Base-by-base conservation (phyloP, 2,329 filamentous ascomycete genomes). In the Penicillium sp. region DNA sequence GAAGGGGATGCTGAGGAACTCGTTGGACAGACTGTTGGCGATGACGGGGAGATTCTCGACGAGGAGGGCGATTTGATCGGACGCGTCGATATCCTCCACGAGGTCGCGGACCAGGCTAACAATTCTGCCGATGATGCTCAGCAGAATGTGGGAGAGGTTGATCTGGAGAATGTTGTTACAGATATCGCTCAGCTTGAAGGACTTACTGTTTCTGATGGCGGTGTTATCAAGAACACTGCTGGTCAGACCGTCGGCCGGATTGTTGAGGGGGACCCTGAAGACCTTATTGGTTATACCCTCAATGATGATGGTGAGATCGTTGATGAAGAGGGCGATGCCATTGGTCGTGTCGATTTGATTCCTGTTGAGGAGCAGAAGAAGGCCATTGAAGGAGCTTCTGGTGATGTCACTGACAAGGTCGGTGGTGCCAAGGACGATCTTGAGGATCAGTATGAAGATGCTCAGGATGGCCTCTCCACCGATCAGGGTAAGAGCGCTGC, bases 201-300 rank as follows among this genome's bases (percentile, higher is more conserved):
- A 10, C 60, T 74, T 4, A 65, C 72, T 44, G 80, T 84, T 27
- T 73, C 81, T 41, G 78, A 81, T 48, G 81, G 82, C 27, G 83
- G 82, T 34, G 69, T 77, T 32, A 77, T 85, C 60, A 72, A 78
- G 60, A 78, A 83, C 40, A 61, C 70, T 23, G 66, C 72, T 46
- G 75, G 73, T 31, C 68, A 75, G 37, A 60, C 66, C 27, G 59
- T 76, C 6, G 75, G 73, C 27, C 66, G 68, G 29, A 67, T 77
- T 37, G 68, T 72, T n/a, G 74, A 76, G 55, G 75, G 74, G 29
- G 71, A 75, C 21, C 69, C 73, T 0, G 67, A 70, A 55, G 73
- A 75, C 42, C 63, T 76, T 7, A 67, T 74, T 27, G 75, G 74
- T 13, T 71, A 72, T 53, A 69, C 69, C 7, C 64, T 76, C 10